phyloP scores from a whole-genome alignment of 1,139 yeast species.

The Magnusiomyces ingens region DNA sequence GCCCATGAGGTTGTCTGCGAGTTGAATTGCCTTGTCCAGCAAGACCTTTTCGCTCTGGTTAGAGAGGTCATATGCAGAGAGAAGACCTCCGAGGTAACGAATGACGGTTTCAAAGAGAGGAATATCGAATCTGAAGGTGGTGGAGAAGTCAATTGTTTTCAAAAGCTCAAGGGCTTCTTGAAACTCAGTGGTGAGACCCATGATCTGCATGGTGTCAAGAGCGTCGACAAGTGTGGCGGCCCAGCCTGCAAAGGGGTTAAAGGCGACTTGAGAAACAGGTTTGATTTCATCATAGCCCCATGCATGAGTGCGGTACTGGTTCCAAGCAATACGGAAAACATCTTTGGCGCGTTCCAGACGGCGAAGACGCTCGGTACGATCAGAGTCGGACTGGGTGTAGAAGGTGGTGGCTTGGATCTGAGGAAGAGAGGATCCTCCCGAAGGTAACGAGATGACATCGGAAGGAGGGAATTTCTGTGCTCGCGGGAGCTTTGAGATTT shows the following conservation, averaged over 20 bases:
- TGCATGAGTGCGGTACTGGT: constrained; percentile 49
- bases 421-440: constrained; percentile 4
- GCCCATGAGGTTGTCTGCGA: constrained; percentile 62
- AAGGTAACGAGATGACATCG: constrained; percentile 13
- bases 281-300: constrained; percentile 62
- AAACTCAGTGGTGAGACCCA: constrained; percentile 53
- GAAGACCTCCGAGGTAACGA: constrained; percentile 64
- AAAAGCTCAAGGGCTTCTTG: constrained; percentile 47
- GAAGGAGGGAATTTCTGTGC: constrained; percentile 22
- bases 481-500: constrained; percentile 20
- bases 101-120: constrained; percentile 70
- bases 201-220: constrained; percentile 58
- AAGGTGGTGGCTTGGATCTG: constrained; percentile 10
- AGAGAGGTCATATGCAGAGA: constrained; percentile 63
- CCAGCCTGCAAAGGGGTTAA: constrained; percentile 44
- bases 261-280: constrained; percentile 33
- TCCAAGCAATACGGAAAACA: constrained; percentile 55
- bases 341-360: constrained; percentile 44
- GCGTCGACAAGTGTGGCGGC: constrained; percentile 56
- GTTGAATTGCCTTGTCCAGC: constrained; percentile 51
- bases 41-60: constrained; percentile 42
- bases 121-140: constrained; percentile 38
- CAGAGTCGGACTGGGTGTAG: constrained; percentile 4
- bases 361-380: constrained; percentile 9
- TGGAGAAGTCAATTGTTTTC: constrained; percentile 46